Base-by-base conservation (phyloP, 257 asterid species). In the Phtheirospermum japonicum region DNA sequence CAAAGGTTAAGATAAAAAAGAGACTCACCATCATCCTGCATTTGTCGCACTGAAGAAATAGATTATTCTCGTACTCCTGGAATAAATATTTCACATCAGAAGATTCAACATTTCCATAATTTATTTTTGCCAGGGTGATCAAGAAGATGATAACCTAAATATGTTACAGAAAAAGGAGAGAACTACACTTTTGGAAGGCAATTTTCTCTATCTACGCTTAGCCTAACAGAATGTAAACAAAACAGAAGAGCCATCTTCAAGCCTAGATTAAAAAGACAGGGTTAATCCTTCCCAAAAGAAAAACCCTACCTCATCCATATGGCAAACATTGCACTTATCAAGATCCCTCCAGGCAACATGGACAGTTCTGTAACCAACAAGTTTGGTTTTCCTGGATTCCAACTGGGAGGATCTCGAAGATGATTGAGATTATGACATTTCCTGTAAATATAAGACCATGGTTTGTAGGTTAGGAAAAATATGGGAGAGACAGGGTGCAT, bases 11-110 rank as follows among this genome's bases (percentile, higher is more conserved):
- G 58, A 34, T 6, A 1, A 56, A 13, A 37, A 50, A 37, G n/a
- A 20, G 69, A 73, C 77, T 73, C 81, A 93, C 99, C 99, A 93
- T 93, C 83, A 93, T 93, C 77, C 99, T 79, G 85, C 99, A 93
- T 77, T 93, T 93, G 79, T 93, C 99, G 71, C 99, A 93, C 92
- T 93, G 99, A 82, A 93, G 84, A 78, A 93, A 93, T 77, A 89
- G 74, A 76, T 93, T 87, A 64, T 82, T 87, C 95, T 87, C 99
- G 63, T 93, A 93, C 86, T 93, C 99, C 99, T 93, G 89, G 58
- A 76, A 48, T 32, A 76, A 70, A 78, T 17, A 76, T 36, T 42
- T 45, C 8, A 48, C 26, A 65, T 74, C 66, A 76, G 79, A 59
- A 67, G 48, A 73, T 23, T 64, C 49, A 65, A 57, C n/a, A 54